Conservation (phyloP, 345 rosid species). For the Eutrema yunnanense region DNA sequence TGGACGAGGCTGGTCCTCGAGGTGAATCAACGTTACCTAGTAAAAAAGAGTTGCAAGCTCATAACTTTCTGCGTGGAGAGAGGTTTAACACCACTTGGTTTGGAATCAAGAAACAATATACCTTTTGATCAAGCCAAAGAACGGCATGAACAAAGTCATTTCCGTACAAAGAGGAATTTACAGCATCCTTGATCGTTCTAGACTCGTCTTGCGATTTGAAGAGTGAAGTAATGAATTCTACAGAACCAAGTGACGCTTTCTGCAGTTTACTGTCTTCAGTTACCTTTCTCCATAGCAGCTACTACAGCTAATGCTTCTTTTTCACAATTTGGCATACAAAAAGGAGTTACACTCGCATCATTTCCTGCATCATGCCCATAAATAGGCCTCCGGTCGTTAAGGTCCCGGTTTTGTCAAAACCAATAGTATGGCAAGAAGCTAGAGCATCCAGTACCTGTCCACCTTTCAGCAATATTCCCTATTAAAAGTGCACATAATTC, state of each 20-base stretch:
- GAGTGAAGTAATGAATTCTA: slow-evolving; percentile 82
- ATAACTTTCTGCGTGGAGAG: too few relatives aligned
- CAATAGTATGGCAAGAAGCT: slow-evolving; percentile 78
- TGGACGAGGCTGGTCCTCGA: slow-evolving; percentile 74
- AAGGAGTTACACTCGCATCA: slow-evolving; percentile 30
- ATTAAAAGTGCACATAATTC: not conserved
- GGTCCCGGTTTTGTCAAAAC: slow-evolving; percentile 97
- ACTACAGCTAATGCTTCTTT: slow-evolving; percentile 95
- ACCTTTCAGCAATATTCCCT: slow-evolving; percentile 95
- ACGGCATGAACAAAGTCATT: slow-evolving; percentile 83
- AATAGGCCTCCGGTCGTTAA: slow-evolving; percentile 92
- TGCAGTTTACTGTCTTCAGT: slow-evolving; percentile 35
- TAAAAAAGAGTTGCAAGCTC: not conserved
- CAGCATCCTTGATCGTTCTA: slow-evolving; percentile 65
- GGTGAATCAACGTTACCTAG: slow-evolving; percentile 82
- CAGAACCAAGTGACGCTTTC: slow-evolving; percentile 85
- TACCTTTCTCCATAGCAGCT: slow-evolving; percentile 93
- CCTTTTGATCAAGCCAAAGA: slow-evolving; percentile 77
- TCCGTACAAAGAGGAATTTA: slow-evolving; percentile 62
- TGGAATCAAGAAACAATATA: slow-evolving; percentile 14
- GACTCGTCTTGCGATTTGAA: slow-evolving; percentile 62
- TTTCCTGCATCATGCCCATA: slow-evolving; percentile 56
- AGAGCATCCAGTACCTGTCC: slow-evolving; percentile 83
- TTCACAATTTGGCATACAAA: slow-evolving; percentile 78
- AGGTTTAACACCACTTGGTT: too few relatives aligned